Conservation (phyloP, 2,329 filamentous ascomycete species). For the Venturia aucupariae region DNA sequence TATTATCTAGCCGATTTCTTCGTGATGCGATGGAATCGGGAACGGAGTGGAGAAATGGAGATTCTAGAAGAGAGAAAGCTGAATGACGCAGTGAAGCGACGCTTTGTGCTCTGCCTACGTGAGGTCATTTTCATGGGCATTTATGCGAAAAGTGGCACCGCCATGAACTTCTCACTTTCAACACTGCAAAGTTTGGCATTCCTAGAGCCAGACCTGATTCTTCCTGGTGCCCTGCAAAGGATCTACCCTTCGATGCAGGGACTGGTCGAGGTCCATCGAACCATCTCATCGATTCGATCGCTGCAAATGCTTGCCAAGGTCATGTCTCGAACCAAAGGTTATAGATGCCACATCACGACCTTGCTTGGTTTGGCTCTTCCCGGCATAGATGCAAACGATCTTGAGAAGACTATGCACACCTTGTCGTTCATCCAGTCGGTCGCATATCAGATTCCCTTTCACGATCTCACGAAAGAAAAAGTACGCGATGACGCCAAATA, state of each 20-base stretch:
- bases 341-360: constrained; percentile 89
- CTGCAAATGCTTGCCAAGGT: constrained; percentile 86
- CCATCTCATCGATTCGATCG: constrained; percentile 84
- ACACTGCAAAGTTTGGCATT: constrained; percentile 84
- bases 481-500: constrained; percentile 15
- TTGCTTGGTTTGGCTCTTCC: constrained; percentile 86
- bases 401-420: constrained; percentile 92
- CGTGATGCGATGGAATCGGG: constrained; percentile 93
- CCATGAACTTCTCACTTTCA: constrained; percentile 84
- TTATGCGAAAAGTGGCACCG: constrained; percentile 87
- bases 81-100: constrained; percentile 68
- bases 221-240: constrained; percentile 86
- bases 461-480: constrained; percentile 60
- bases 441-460: constrained; percentile 90
- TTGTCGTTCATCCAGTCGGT: constrained; percentile 92
- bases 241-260: constrained; percentile 97
- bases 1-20: constrained; percentile 94
- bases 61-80: constrained; percentile 71
- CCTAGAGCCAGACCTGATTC: constrained; percentile 80
- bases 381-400: constrained; percentile 93
- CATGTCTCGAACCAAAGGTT: constrained; percentile 91
- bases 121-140: constrained; percentile 98
- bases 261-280: constrained; percentile 91
- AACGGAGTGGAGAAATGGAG: constrained; percentile 85
- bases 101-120: constrained; percentile 80